phyloP scores from a whole-genome alignment of 2,329 filamentous ascomycete genomes.

The Hymenoscyphus fructigenus region DNA sequence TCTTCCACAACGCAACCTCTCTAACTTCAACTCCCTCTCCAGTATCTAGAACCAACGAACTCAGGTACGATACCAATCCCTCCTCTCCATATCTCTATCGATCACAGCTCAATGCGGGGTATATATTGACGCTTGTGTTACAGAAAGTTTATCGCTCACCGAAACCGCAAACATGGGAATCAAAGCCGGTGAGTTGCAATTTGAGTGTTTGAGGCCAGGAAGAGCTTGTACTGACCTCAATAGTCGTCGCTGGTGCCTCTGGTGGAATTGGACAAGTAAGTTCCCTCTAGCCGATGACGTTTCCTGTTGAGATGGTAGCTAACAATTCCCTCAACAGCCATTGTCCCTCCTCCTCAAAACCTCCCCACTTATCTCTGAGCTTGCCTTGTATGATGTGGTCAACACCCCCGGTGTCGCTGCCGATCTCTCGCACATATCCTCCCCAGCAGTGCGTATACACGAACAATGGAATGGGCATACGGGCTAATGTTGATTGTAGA shows the following conservation, averaged over 20 bases:
- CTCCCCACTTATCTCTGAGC: constrained; percentile 82
- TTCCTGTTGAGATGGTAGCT: constrained; percentile 14
- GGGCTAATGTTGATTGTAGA: constrained; percentile 51
- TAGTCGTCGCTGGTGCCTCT: constrained; percentile 88
- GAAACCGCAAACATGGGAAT: constrained; percentile 48
- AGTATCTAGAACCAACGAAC: constrained; percentile 16
- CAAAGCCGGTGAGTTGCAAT: constrained; percentile 54
- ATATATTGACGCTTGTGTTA: constrained; percentile 20
- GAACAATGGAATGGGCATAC: constrained; percentile 34
- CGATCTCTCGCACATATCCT: constrained; percentile 96
- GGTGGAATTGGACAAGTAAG: constrained; percentile 82
- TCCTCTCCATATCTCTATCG: neutral
- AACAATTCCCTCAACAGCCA: constrained; percentile 57
- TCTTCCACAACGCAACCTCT: neutral
- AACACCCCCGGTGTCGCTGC: constrained; percentile 96
- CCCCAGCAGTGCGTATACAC: constrained; percentile 66
- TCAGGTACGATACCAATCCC: constrained; percentile 19
- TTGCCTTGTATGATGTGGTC: constrained; percentile 98
- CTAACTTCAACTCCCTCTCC: constrained; percentile 9
- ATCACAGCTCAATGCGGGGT: constrained; percentile 28
- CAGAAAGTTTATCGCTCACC: constrained; percentile 20
- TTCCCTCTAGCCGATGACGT: neutral
- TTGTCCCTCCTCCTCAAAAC: constrained; percentile 95
- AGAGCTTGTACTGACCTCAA: constrained; percentile 14
- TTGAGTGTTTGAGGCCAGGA: neutral